Evolutionary conservation across 352 stramenopile genomes (phyloP).

Genomic region (Hyaloperonospora arabidopsidis): DNA sequence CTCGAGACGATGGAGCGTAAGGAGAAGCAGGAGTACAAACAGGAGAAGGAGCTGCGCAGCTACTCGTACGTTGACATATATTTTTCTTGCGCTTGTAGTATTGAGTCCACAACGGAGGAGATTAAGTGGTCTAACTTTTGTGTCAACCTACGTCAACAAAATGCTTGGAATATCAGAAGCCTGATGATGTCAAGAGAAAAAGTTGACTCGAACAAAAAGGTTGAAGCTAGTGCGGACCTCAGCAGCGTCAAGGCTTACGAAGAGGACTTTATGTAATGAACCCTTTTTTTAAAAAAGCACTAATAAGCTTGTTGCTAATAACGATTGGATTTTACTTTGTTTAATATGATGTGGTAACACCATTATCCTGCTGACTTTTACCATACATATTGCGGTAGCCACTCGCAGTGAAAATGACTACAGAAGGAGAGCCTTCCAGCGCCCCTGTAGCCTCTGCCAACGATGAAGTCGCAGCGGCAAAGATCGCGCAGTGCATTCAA

Average conservation of each 20-base stretch:
- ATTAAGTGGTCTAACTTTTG: too few species aligned
- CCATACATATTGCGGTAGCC: too few species aligned
- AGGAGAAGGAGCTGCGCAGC: constrained; percentile 68
- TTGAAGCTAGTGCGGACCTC: constrained; percentile 43
- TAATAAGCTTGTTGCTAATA: background rate
- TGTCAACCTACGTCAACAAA: too few species aligned
- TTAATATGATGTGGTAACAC: too few species aligned
- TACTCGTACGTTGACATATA: constrained; percentile 50
- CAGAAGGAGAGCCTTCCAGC: constrained; percentile 4
- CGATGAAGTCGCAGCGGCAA: constrained; percentile 14
- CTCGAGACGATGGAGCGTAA: constrained; percentile 47
- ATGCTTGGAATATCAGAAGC: constrained; percentile 21
- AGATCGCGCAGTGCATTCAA: constrained; percentile 51
- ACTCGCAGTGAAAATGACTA: constrained; percentile 12
- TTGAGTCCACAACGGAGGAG: too few species aligned
- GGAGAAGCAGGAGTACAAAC: constrained; percentile 48
- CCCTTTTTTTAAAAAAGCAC: background rate
- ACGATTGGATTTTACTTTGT: too few species aligned
- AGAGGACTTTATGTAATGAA: constrained; percentile 68
- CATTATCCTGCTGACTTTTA: too few species aligned
- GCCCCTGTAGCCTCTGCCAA: background rate
- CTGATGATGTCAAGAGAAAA: constrained; percentile 66
- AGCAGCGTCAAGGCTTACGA: constrained; percentile 68
- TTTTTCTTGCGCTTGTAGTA: background rate
- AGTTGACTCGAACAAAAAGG: constrained; percentile 37